Base-by-base conservation (phyloP, 345 rosid genomes). In the Boechera retrofracta region DNA sequence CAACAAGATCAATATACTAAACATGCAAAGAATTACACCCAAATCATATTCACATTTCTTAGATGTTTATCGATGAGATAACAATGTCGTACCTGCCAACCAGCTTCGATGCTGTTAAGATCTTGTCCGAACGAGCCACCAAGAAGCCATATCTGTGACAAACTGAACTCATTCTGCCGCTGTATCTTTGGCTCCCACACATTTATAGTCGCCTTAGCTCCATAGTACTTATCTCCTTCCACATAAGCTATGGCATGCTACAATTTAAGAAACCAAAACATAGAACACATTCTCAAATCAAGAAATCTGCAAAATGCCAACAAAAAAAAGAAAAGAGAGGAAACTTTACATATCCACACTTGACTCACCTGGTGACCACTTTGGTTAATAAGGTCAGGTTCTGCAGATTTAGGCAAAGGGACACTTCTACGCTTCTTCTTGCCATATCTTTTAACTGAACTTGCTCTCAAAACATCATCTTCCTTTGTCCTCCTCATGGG, bases 61-160 rank as follows among this genome's bases (percentile, higher is more conserved):
- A 55, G 45, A 59, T 24, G 70, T 61, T 35, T 13, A 68, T 32
- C 12, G 13, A 45, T 2, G 75, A 44, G 31, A 80, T 16, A 24
- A 42, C 71, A 74, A 56, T 31, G 36, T 45, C 36, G 6, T 52
- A 95, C 99, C 93, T 95, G 99, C 99, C 98, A 92, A 74, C 98
- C 99, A 64, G 99, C 98, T 87, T 92, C 98, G 36, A 95, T 92
- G 74, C 98, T 95, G 77, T 92, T 95, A 67, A 95, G 97, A 91
- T 95, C 97, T 84, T 95, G 89, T 80, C 98, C 98, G 9, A 95
- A 92, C 16, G 98, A 92, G 81, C 97, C 98, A 79, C 99, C 99
- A 54, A 95, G 79, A 77, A 95, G 85, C 98, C 98, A 95, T 2
- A 95, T 82, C 89, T 95, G 99, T 62, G 99, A 95, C 80, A 95